Conservation (phyloP, 257 asterid species). For the Verbena officinalis region DNA sequence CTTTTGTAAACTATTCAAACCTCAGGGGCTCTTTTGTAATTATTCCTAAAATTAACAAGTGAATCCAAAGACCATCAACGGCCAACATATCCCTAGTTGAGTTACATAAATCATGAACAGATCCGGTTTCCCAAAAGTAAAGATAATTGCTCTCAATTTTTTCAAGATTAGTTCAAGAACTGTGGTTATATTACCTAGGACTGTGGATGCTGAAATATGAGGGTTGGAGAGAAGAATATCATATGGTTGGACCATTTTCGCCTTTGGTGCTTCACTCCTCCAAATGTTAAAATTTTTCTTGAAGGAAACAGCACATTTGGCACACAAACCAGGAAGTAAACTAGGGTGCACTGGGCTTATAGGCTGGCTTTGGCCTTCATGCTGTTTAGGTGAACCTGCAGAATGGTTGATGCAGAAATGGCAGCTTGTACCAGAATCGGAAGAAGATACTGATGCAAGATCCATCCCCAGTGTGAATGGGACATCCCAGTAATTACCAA, state of each 20-base stretch:
- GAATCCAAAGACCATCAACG: not conserved
- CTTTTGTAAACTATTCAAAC: too few relatives aligned
- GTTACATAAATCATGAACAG: not conserved
- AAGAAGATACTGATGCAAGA: slow-evolving; percentile 58
- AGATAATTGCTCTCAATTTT: too few relatives aligned
- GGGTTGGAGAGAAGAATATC: slow-evolving; percentile 74
- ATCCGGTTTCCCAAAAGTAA: slow-evolving; percentile 14
- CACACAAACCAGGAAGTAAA: slow-evolving; percentile 64
- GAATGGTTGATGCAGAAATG: slow-evolving; percentile 65
- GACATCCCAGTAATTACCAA: slow-evolving; percentile 82
- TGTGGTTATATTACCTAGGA: slow-evolving; percentile 63
- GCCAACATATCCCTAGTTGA: slow-evolving; percentile 3
- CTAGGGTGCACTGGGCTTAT: slow-evolving; percentile 39
- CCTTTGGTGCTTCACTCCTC: slow-evolving; percentile 75
- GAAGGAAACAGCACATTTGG: slow-evolving; percentile 65
- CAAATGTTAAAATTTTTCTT: slow-evolving; percentile 66
- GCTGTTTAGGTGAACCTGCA: slow-evolving; percentile 56
- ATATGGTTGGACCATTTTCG: slow-evolving; percentile 78
- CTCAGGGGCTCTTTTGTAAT: too few relatives aligned
- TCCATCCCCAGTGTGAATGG: slow-evolving; percentile 68
- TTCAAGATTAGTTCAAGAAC: slow-evolving; percentile 1
- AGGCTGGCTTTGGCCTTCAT: slow-evolving; percentile 41
- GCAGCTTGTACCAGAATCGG: slow-evolving; percentile 61
- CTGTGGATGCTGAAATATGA: slow-evolving; percentile 69
- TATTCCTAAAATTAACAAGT: not conserved